Evolutionary conservation across 768 basidiomycete species (phyloP), one percentile per base, ranked within the genome.

Genomic region (Serpula lacrymans): DNA sequence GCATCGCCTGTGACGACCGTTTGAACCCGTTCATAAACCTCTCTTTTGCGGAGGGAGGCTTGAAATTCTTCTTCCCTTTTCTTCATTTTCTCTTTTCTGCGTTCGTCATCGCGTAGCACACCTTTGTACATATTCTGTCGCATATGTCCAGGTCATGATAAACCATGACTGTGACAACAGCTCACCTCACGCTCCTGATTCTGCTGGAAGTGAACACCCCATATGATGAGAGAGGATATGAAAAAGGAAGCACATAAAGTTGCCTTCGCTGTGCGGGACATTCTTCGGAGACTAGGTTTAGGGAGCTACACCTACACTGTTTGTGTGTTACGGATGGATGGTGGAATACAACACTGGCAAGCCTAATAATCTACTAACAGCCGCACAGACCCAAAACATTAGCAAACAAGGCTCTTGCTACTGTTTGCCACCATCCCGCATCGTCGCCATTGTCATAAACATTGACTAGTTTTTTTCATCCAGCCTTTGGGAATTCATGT

Each of bases 151-250:
- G 45, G 3, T 17, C 17, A 27, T 14, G 41, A 45, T 37, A 24
- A 31, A 27, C 26, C 16, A 26, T 31, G 20, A 18, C n/a, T 17
- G 39, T 25, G 20, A 17, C 33, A 24, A 23, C 6, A n/a, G 54
- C 67, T 34, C 48, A 92, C 94, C 51, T 90, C 79, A 41, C 83
- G 82, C 62, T 97, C 92, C 53, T 80, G 77, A 12, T 74, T 67
- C 57, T 97, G 93, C 41, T 93, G 78, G 53, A 74, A 85, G 59
- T 97, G 94, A 22, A 97, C 93, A 14, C 80, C 88, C 80, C 83
- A 95, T 60, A 97, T 78, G 20, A 85, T 88, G 26, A 84, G 61
- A 2, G 73, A 71, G 10, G 87, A 80, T 37, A 84, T 53, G 6
- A 73, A 51, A 37, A 88, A 60, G 4, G 93, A 81, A 18, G 72